Conservation (phyloP, 257 asterid species). For the Nicotiana noctiflora region DNA sequence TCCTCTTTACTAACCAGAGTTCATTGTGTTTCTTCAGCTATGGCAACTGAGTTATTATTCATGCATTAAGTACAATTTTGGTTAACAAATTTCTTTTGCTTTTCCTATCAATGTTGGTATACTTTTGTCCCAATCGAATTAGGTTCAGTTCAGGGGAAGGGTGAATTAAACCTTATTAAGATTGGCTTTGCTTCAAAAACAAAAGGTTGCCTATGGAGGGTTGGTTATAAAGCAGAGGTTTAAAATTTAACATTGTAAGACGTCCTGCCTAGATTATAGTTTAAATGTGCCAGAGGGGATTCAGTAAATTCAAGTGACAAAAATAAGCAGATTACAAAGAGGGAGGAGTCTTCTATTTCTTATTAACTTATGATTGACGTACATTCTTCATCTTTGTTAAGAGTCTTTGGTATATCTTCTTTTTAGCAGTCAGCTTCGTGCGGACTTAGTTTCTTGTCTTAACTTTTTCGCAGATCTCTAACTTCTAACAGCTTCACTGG, state of each 20-base stretch:
- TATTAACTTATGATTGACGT: neutral
- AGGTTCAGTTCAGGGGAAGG: neutral
- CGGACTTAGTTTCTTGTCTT: neutral
- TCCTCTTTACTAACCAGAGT: neutral
- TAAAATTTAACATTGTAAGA: neutral
- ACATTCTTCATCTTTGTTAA: neutral
- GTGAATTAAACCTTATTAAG: neutral
- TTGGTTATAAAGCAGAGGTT: neutral
- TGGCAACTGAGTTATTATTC: neutral
- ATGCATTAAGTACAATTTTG: neutral
- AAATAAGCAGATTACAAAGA: neutral
- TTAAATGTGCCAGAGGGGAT: neutral
- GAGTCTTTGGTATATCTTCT: neutral
- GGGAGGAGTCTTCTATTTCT: neutral
- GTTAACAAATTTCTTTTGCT: neutral
- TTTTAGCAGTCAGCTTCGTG: neutral
- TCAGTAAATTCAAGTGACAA: neutral
- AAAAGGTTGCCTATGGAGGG: neutral
- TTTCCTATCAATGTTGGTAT: neutral
- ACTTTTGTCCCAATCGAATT: neutral
- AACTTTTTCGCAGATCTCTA: constrained; percentile 39
- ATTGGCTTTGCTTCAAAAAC: neutral
- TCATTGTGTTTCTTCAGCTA: neutral
- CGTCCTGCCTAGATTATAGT: neutral
- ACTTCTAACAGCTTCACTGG: constrained; percentile 65